A percentile compares a stretch with the other conserved stretches of the same genome.
Conservation (phyloP, 495 filamentous ascomycete genomes). For the Hamigera avellanea region DNA sequence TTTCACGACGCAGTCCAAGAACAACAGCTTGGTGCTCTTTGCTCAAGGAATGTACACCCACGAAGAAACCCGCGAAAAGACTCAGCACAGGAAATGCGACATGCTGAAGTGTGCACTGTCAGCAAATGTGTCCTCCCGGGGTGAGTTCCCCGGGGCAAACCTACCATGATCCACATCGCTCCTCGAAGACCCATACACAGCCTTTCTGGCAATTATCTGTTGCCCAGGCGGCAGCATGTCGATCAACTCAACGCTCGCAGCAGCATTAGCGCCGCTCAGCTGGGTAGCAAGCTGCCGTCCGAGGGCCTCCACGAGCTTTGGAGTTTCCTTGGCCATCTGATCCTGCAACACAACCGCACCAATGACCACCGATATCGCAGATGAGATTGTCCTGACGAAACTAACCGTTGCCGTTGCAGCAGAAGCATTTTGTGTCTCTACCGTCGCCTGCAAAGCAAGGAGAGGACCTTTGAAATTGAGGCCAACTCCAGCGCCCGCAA, state of each 20-base stretch:
- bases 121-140: background rate
- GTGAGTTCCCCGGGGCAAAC: too few relatives aligned
- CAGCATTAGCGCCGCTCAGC: constrained; percentile 3
- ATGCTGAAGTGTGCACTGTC: background rate
- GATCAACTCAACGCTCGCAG: constrained; percentile 5
- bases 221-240: background rate
- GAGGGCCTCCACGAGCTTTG: constrained; percentile 1
- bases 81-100: constrained; percentile 1
- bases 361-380: constrained; percentile 46
- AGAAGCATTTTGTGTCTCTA: constrained; percentile 22
- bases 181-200: background rate
- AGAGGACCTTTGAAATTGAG: constrained; percentile 49
- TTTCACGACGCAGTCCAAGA: too few relatives aligned
- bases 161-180: constrained; percentile 3
- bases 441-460: constrained; percentile 28
- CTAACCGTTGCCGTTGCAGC: constrained; percentile 25
- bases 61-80: background rate
- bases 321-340: constrained; percentile 7
- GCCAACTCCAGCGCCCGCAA: constrained; percentile 43
- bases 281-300: constrained; percentile 1
- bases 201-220: background rate
- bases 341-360: constrained; percentile 55
- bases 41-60: background rate
- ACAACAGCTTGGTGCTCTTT: background rate
- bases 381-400: constrained; percentile 24